Evolutionary conservation across 768 basidiomycete species (phyloP).

Genomic region (Suillus brevipes): DNA sequence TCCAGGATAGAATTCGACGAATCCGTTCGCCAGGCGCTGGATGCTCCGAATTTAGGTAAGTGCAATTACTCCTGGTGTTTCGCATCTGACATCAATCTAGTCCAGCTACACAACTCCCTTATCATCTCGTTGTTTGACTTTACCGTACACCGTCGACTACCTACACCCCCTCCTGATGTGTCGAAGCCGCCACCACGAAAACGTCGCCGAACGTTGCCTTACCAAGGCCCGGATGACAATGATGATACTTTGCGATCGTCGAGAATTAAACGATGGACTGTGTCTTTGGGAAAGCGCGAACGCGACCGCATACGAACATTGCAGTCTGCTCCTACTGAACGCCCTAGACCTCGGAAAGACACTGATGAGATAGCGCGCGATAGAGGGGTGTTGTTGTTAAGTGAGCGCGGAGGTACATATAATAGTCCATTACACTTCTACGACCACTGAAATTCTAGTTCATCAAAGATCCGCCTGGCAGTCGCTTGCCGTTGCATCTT

Average conservation of each 20-base stretch:
- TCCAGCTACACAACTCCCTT: constrained; percentile 81
- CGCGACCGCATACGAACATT: constrained; percentile 66
- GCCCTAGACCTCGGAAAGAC: constrained; percentile 45
- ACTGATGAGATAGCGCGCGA: constrained; percentile 72
- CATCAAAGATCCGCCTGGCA: constrained; percentile 63
- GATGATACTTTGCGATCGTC: constrained; percentile 57
- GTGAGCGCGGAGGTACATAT: constrained; percentile 61
- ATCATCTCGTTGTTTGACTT: constrained; percentile 84
- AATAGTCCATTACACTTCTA: constrained; percentile 17
- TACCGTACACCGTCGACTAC: constrained; percentile 66
- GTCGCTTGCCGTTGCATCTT: constrained; percentile 69
- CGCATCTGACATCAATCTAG: constrained; percentile 35
- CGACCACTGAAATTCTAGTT: neutral
- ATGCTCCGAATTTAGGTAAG: constrained; percentile 53
- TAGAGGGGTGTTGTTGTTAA: constrained; percentile 61
- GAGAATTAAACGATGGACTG: constrained; percentile 72
- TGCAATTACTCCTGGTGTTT: constrained; percentile 7
- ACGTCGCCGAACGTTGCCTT: constrained; percentile 65
- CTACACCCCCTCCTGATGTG: constrained; percentile 60
- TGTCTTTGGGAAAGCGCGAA: constrained; percentile 71
- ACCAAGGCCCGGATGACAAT: constrained; percentile 67
- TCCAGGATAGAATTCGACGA: constrained; percentile 81
- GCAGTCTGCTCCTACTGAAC: constrained; percentile 44
- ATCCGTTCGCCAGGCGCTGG: constrained; percentile 58
- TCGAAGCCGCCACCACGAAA: constrained; percentile 69